Evolutionary conservation across 2,329 filamentous ascomycete genomes (phyloP).

Genomic region (Paecilomyces sp.): DNA sequence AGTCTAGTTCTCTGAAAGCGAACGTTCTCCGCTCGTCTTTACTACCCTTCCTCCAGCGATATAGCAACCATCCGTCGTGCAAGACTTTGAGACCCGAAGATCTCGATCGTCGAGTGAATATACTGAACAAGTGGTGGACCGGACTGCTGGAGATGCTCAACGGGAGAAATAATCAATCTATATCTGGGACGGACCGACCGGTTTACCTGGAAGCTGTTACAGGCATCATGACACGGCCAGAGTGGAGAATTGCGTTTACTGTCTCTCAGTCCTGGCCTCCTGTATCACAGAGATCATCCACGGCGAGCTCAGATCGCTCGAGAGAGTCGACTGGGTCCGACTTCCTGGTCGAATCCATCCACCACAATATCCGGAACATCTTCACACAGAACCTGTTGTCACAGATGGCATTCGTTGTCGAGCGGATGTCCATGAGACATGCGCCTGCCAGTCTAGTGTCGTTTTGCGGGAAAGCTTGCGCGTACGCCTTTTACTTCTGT

Average conservation of each 20-base stretch:
- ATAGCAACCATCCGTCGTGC: conserved; percentile 61
- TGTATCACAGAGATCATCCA: conserved; percentile 31
- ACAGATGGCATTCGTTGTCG: conserved; percentile 80
- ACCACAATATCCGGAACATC: conserved; percentile 83
- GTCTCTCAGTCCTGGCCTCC: conserved; percentile 43
- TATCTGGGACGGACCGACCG: conserved; percentile 77
- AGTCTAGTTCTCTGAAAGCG: conserved; percentile 66
- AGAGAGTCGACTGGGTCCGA: conserved; percentile 55
- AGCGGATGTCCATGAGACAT: conserved; percentile 77
- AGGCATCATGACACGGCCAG: conserved; percentile 77
- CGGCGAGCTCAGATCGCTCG: conserved; percentile 49
- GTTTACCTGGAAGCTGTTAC: conserved; percentile 70
- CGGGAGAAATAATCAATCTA: conserved; percentile 64
- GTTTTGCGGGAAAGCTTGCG: conserved; percentile 84
- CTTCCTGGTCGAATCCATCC: conserved; percentile 67
- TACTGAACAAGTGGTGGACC: conserved; percentile 88
- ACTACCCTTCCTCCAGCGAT: conserved; percentile 68
- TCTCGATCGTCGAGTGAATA: conserved; percentile 68
- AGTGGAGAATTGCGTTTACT: conserved; percentile 70
- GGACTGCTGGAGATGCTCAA: conserved; percentile 75
- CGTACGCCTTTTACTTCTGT: conserved; percentile 90
- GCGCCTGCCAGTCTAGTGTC: conserved; percentile 65
- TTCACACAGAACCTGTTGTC: conserved; percentile 74
- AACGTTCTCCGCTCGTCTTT: conserved; percentile 65
- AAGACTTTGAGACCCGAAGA: conserved; percentile 66